Conservation (phyloP, 306 rosid genomes). For the Prunus kanzakura region DNA sequence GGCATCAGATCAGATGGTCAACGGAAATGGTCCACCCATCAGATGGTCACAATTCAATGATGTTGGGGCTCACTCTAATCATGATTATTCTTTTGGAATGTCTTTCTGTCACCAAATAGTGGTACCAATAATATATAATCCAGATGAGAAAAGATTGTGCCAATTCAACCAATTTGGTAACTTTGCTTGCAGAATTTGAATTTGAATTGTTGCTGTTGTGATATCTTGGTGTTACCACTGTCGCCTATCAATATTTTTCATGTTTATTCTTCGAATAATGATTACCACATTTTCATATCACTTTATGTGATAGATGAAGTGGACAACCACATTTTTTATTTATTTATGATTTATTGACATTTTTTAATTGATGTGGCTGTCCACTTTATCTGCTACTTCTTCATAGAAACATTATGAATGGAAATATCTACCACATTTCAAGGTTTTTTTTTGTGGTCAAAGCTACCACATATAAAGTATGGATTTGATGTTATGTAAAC, state of each 20-base stretch:
- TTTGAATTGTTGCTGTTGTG: not conserved
- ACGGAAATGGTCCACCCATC: constrained; percentile 27
- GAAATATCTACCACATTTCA: not conserved
- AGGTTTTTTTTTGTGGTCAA: too few relatives aligned
- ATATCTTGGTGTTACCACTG: not conserved
- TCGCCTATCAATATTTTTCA: not conserved
- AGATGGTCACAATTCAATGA: constrained; percentile 22
- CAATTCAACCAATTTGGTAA: constrained; percentile 3
- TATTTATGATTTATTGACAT: too few relatives aligned
- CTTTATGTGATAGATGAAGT: too few relatives aligned
- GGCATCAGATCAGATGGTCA: constrained; percentile 37
- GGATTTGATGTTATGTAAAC: not conserved
- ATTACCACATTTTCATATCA: too few relatives aligned
- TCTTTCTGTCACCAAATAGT: constrained; percentile 33
- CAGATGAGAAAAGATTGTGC: not conserved
- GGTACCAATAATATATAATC: not conserved
- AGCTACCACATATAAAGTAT: not conserved
- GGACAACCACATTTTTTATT: too few relatives aligned
- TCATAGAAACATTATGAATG: not conserved
- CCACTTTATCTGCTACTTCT: not conserved
- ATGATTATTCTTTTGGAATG: constrained; percentile 38
- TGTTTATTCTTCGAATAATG: too few relatives aligned
- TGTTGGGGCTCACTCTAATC: constrained; percentile 22
- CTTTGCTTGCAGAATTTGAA: not conserved
- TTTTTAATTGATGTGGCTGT: too few relatives aligned